Evolutionary conservation across 2,329 filamentous ascomycete genomes (phyloP).

Genomic region (Trichophyton benhamiae): DNA sequence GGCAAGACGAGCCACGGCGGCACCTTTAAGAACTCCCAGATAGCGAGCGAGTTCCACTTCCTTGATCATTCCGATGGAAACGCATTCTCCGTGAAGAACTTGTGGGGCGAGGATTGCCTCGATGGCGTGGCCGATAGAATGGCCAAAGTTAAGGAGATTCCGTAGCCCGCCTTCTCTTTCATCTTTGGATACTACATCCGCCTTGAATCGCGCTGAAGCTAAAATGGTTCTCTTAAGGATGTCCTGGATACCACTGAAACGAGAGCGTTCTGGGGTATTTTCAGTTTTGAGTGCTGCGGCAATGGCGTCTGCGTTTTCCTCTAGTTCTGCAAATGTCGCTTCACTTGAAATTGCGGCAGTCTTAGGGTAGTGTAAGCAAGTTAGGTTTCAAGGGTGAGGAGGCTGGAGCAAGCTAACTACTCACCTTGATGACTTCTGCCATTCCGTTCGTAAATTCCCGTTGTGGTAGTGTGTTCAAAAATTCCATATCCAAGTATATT

Average conservation of each 20-base stretch:
- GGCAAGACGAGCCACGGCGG: slow-evolving; percentile 74
- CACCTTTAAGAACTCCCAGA: slow-evolving; percentile 70
- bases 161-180: slow-evolving; percentile 88
- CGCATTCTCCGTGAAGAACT: slow-evolving; percentile 86
- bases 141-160: slow-evolving; percentile 93
- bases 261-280: slow-evolving; percentile 41
- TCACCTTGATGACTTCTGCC: slow-evolving; percentile 82
- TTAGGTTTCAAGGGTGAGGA: neutral
- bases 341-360: slow-evolving; percentile 95
- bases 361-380: slow-evolving; percentile 26
- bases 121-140: slow-evolving; percentile 93
- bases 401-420: slow-evolving; percentile 3
- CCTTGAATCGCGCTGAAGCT: slow-evolving; percentile 86
- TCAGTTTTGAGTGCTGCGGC: slow-evolving; percentile 57
- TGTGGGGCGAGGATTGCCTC: slow-evolving; percentile 93
- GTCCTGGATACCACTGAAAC: slow-evolving; percentile 58
- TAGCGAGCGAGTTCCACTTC: slow-evolving; percentile 88
- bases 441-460: slow-evolving; percentile 97
- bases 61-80: slow-evolving; percentile 96
- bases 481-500: slow-evolving; percentile 87
- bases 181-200: slow-evolving; percentile 83
- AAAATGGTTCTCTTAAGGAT: slow-evolving; percentile 69
- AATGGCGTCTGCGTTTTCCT: slow-evolving; percentile 67
- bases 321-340: slow-evolving; percentile 68
- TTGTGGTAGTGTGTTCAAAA: slow-evolving; percentile 78